Base-by-base conservation (phyloP, 1,139 yeast species). In the Pichia sp. region DNA sequence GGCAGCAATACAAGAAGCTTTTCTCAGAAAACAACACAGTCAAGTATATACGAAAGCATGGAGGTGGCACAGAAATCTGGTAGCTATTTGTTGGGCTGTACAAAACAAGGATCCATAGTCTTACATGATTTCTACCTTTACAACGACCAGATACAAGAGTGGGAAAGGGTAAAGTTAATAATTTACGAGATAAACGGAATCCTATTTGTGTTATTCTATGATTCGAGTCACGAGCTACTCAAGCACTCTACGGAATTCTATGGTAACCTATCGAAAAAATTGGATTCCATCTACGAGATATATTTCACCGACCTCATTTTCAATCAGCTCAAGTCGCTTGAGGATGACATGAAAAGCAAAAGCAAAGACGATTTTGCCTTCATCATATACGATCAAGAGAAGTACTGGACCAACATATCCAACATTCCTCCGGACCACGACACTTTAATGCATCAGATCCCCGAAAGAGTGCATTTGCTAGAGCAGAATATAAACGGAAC, bases 251-350 rank as follows among this genome's bases (percentile, higher is more conserved):
- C 44, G 7, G 38, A 50, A 4, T 54, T 52, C 30, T 66, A 61
- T 47, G 61, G 63, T 1, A 54, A 53, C 1, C 61, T 84, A 46
- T 77, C 77, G 53, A 50, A 51, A 3, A 74, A 75, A 54, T 61
- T 83, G 16, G 71, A 70, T 14, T 62, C 61, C 1, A 57, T 71
- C 34, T 71, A 69, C 53, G 55, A 57, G 3, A 56, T 56, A 2
- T 61, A 62, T 52, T 63, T 67, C 50, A 54, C 59, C 17, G 68
- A 67, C 44, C 40, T 67, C 12, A 59, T 66, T 14, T 34, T 60
- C 3, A 58, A 53, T n/a, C 70, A 66, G 53, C 45, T 67, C 10
- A 55, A 63, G 30, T 60, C 62, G 31, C 49, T 62, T 5, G 62
- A 59, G 42, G 50, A 47, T n/a, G 59, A 58, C 17, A 29, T 59